A percentile compares a stretch with the other conserved stretches of the same genome.
Conservation (phyloP, 2,329 filamentous ascomycete genomes). For the Furcasterigmium sp. region DNA sequence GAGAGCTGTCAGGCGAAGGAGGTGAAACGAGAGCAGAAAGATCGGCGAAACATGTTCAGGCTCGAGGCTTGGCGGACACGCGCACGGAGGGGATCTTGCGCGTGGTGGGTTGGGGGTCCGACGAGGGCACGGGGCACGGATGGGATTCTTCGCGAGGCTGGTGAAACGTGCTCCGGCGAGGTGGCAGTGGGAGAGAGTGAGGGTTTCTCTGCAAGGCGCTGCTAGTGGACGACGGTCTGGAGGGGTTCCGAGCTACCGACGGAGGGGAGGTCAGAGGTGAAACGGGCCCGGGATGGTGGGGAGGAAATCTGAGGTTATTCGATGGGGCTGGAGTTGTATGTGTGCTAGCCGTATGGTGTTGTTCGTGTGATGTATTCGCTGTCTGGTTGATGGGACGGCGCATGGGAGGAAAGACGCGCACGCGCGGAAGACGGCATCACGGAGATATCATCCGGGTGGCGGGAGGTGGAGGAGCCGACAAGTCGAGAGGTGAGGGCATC, state of each 20-base stretch:
- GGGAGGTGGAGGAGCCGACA: too few species aligned
- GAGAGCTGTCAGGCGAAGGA: background rate
- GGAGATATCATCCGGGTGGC: too few species aligned
- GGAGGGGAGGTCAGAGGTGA: background rate
- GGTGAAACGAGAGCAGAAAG: background rate
- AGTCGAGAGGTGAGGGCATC: too few species aligned
- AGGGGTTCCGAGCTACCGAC: background rate
- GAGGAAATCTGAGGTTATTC: background rate
- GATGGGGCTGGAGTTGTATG: background rate
- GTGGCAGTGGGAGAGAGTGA: background rate
- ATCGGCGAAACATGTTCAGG: background rate
- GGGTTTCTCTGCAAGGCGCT: too few species aligned
- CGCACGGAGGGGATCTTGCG: too few species aligned
- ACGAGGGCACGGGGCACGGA: background rate
- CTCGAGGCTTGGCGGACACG: background rate
- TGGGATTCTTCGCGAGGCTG: background rate
- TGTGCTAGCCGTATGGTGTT: too few species aligned
- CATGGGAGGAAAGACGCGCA: background rate
- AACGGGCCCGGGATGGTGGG: background rate
- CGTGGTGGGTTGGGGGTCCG: background rate
- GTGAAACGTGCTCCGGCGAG: background rate
- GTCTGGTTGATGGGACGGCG: background rate
- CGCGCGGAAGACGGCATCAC: too few species aligned
- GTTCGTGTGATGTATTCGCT: too few species aligned
- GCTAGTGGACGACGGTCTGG: too few species aligned